phyloP scores from a whole-genome alignment of 1,284 basidiomycete genomes.

The Pterula multifida region DNA sequence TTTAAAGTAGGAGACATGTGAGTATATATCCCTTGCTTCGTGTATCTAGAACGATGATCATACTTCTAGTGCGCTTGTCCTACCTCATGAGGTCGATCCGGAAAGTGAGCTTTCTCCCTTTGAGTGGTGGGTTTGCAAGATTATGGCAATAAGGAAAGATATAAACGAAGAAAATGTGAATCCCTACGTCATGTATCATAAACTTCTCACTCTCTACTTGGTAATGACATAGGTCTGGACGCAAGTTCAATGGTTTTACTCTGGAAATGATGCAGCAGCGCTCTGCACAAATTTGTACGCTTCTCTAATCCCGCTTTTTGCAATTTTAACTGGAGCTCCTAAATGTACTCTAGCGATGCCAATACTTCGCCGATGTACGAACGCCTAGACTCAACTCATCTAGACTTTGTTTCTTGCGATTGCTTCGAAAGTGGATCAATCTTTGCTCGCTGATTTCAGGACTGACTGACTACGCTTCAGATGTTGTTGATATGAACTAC shows the following conservation, averaged over 20 bases:
- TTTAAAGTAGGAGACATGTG: background rate
- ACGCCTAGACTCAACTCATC: conserved; percentile 30
- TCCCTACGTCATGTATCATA: too few species aligned
- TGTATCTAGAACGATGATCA: background rate
- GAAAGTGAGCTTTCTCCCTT: background rate
- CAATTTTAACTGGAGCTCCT: too few species aligned
- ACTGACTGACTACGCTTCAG: conserved; percentile 11
- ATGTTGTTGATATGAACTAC: conserved; percentile 16
- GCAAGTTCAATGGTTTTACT: conserved; percentile 37
- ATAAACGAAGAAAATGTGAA: conserved; percentile 4
- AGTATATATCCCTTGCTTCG: background rate
- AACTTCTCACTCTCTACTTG: too few species aligned
- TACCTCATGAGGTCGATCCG: background rate
- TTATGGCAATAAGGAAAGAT: conserved; percentile 13
- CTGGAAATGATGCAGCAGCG: conserved; percentile 24
- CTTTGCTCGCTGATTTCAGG: background rate
- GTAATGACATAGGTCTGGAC: conserved; percentile 43
- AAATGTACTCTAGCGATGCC: too few species aligned
- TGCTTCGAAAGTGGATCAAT: conserved; percentile 27
- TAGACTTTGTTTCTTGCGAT: conserved; percentile 26
- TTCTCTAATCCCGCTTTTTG: too few species aligned
- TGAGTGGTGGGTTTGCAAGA: conserved; percentile 15
- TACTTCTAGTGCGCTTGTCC: background rate
- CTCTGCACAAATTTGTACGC: conserved; percentile 34
- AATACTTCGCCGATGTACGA: conserved; percentile 30